A percentile compares a stretch with the other conserved stretches of the same genome.
These are phyloP conservation scores for Mortierella sp. DNA, from an alignment of 371 early-diverging fungal species.

Conservation along the genomic window DNA sequence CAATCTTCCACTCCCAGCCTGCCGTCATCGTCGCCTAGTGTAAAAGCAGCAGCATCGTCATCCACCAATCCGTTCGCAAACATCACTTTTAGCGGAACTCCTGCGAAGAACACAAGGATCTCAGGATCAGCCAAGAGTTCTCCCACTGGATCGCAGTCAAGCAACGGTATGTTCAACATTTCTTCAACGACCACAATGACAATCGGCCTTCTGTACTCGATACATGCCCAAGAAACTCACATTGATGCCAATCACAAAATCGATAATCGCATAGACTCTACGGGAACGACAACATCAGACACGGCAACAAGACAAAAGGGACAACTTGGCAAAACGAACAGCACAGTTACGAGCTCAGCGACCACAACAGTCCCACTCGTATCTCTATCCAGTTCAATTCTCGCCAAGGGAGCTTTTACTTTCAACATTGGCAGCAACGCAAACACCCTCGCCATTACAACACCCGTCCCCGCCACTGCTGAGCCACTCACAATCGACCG, in stretches of 20 bases:
- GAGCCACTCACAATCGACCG: constrained; percentile 7
- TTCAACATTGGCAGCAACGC: constrained; percentile 49
- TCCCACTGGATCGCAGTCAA: neutral
- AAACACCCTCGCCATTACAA: constrained; percentile 6
- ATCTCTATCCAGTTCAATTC: neutral
- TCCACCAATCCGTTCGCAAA: constrained; percentile 21
- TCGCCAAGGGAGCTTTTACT: constrained; percentile 30
- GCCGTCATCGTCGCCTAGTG: constrained; percentile 2
- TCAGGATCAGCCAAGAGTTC: neutral
- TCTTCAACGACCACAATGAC: neutral
- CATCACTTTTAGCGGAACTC: constrained; percentile 14
- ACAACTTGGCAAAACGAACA: no score
- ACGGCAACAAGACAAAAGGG: neutral
- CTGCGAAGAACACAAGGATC: neutral
- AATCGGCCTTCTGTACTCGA: neutral
- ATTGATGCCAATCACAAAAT: neutral
- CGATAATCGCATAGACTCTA: neutral
- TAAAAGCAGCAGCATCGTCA: neutral
- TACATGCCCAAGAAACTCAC: neutral
- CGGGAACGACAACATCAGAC: neutral
- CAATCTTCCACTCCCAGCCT: neutral
- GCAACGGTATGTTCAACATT: neutral
- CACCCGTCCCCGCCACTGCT: neutral
- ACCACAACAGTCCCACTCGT: constrained; percentile 1
- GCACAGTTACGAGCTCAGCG: neutral